Evolutionary conservation across 805 yeast genomes (phyloP), one percentile per base, ranked within the genome.

Genomic region (Tetrapisispora iriomotensis): DNA sequence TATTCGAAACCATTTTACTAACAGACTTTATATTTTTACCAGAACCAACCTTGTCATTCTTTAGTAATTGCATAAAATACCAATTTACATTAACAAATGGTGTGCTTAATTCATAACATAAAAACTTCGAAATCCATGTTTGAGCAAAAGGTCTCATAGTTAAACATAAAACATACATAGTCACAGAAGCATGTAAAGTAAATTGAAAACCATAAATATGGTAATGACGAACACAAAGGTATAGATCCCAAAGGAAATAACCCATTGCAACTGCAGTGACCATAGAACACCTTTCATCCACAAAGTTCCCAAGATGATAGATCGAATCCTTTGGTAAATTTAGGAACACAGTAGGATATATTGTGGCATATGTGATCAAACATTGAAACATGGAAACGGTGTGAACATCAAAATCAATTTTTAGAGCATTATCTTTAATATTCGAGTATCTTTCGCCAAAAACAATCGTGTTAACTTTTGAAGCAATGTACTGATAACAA

Each of bases 11-110:
- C 6, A 28, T 14, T 2, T n/a, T 33, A 5, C 4, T 22, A 3
- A 22, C 12, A 8, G 5, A 23, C 17, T 23, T 23, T 8, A 28
- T 3, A 10, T 8, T 4, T 14, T 15, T 14, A 9, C 7, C 10
- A 15, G 10, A 5, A 22, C 36, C 36, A 22, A 33, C 24, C 3
- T 22, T 27, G 18, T 75, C 60, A 3, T 82, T 83, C 1, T 69
- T 69, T 1, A 95, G 92, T 14, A 87, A 66, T 50, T 83, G 79
- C 24, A 82, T 71, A 25, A 86, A 78, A 60, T 81, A 88, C 96
- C 96, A 92, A 60, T 92, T 85, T 56, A 84, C 59, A 61, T 92
- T 94, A 45, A 92, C 95, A 62, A 92, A 92, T 8, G 97, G 97
- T 2, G 96, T 84, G 34, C 94, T 81, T 29, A 83, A 71, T 63